Percentiles rank a stretch among this genome's conserved stretches.
These are phyloP conservation scores for Aureobasidium subglaciale DNA, from an alignment of 2,329 filamentous ascomycete species.

Conservation along the genomic window DNA sequence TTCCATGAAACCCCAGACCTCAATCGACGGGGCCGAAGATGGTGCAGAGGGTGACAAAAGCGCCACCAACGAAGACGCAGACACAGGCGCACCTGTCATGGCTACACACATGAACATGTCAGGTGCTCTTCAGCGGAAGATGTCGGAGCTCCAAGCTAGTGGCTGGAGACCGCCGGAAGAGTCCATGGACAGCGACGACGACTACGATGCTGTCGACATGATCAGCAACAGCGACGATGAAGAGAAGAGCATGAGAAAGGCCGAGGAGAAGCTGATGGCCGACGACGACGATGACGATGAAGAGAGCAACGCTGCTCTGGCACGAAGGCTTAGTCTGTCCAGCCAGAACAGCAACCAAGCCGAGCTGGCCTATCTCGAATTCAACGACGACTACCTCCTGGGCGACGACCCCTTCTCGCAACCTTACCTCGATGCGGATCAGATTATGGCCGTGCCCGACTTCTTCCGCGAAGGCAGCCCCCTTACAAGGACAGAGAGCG, in stretches of 20 bases:
- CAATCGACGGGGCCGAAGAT: slow-evolving; percentile 4
- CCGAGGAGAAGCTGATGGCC: slow-evolving; percentile 17
- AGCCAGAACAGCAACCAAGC: slow-evolving; percentile 19
- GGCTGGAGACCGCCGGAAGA: slow-evolving; percentile 20
- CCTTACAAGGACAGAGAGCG: slow-evolving; percentile 15
- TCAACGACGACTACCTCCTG: slow-evolving; percentile 13
- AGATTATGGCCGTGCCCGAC: slow-evolving; percentile 6
- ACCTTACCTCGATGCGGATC: slow-evolving; percentile 5
- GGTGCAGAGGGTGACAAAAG: slow-evolving; percentile 15
- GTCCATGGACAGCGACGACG: slow-evolving; percentile 20
- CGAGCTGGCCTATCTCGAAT: slow-evolving; percentile 17
- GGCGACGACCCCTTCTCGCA: slow-evolving; percentile 10
- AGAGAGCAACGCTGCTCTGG: slow-evolving; percentile 17
- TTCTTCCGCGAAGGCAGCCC: slow-evolving; percentile 7
- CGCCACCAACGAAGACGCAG: slow-evolving; percentile 9
- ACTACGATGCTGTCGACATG: slow-evolving; percentile 26
- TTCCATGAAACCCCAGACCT: neutral
- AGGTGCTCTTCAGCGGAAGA: slow-evolving; percentile 22
- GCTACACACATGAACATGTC: slow-evolving; percentile 9
- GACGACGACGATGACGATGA: slow-evolving; percentile 21
- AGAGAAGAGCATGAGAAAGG: slow-evolving; percentile 20
- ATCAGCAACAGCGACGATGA: slow-evolving; percentile 26
- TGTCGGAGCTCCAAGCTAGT: slow-evolving; percentile 19
- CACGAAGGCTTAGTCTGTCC: slow-evolving; percentile 22
- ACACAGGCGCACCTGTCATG: slow-evolving; percentile 13